Evolutionary conservation across 805 yeast genomes (phyloP), one percentile per base, ranked within the genome.

Genomic region (Kodamaea nitidulidarum): DNA sequence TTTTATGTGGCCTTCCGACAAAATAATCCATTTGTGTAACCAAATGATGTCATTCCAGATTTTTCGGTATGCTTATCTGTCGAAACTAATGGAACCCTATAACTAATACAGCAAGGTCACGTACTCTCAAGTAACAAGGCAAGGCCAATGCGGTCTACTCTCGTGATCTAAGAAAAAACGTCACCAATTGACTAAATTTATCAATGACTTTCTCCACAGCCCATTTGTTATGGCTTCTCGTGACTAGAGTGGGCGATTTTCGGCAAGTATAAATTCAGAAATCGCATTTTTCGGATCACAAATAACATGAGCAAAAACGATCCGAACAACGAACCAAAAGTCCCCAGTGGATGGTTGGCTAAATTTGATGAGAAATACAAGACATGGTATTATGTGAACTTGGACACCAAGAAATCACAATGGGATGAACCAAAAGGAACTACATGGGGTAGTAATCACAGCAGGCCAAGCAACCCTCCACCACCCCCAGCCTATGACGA

Each of bases 401-500:
- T 84, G 47, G 53, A 70, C 11, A 76, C 86, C 10, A 82, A 84
- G 43, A 67, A 77, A 48, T 86, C 96, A 0, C 96, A 88, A 60
- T 91, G 98, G 98, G 95, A 86, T 38, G 78, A 80, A 10, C 97
- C 96, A 11, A 42, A 44, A 8, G 83, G 83, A 1, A 76, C 86
- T 0, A 56, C 49, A 1, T 73, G 75, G 55, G 41, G 37, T 3
- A 11, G 26, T 7, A 16, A 20, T 4, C 40, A 44, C 7, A 38
- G 38, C 15, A 20, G 27, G 15, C 39, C 46, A 3, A 51, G 42
- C 3, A 61, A 50, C 7, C 59, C 52, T 2, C 67, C 70, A 2
- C 80, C 81, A 7, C 76, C 77, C 2, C 61, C 71, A n/a, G 30
- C 59, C 55, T 52, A 61, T 45, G 33, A 21, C 4, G 40, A 33